Percentiles rank a stretch among this genome's conserved stretches.
phyloP scores from a whole-genome alignment of 805 yeast genomes.

The Nakazawaea anatomiae region DNA sequence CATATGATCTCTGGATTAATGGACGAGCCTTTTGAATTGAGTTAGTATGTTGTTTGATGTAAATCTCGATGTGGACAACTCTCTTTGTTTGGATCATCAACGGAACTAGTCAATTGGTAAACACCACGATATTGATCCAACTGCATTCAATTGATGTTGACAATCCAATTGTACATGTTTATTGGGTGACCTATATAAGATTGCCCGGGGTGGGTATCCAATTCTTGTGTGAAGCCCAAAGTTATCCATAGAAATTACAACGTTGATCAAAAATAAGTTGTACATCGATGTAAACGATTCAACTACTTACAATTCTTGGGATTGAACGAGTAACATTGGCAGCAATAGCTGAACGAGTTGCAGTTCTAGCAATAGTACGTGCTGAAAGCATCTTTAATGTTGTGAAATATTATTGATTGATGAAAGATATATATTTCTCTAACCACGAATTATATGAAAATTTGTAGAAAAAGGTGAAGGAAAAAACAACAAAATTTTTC shows the following conservation, averaged over 20 bases:
- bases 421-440: background rate
- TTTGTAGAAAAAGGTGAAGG: background rate
- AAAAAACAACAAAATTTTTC: slow-evolving; percentile 1
- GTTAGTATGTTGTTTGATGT: background rate
- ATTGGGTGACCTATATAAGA: no score
- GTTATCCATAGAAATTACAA: no score
- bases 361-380: slow-evolving; percentile 82
- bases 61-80: no score
- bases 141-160: background rate
- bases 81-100: no score
- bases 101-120: no score
- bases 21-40: slow-evolving; percentile 60
- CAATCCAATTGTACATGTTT: no score
- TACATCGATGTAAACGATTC: background rate
- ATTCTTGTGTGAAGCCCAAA: no score
- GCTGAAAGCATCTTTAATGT: slow-evolving; percentile 62
- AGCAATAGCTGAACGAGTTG: slow-evolving; percentile 70
- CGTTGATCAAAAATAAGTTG: no score
- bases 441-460: background rate
- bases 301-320: slow-evolving; percentile 38
- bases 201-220: no score
- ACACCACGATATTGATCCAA: background rate
- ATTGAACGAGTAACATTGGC: slow-evolving; percentile 41
- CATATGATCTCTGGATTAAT: slow-evolving; percentile 69
- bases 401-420: background rate